Base-by-base conservation (phyloP, 768 basidiomycete genomes). In the Harrya chromipes region DNA sequence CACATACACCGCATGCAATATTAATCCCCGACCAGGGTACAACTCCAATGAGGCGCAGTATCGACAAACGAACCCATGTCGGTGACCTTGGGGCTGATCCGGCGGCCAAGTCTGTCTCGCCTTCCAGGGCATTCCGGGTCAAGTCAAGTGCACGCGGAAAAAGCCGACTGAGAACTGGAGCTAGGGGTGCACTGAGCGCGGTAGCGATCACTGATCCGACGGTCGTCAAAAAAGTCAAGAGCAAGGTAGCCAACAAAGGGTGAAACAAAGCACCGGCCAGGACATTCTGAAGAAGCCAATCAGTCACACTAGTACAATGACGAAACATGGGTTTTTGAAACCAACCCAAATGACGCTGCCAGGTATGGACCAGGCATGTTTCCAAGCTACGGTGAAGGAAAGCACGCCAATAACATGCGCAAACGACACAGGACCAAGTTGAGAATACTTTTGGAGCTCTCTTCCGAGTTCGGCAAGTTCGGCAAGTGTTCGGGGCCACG, bases 1-100 rank as follows among this genome's bases (percentile, higher is more conserved):
- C 87, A 59, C 88, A 90, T 23, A 95, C 91, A 44, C 94, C 94
- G 68, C 88, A 95, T 39, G 94, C 94, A 50, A 97, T 88, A 67
- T 97, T 97, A 75, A 97, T 92, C 51, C 91, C 93, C 49, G 90
- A 91, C 94, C 94, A 97, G 6, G 94, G 94, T 4, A 97, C 91
- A 47, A 97, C 82, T 17, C 94, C 94, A 60, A 95, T 81, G 50
- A 95, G 83, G 42, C 94, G 83, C 54, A 97, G 79, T 50, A 95
- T 80, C 4, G 92, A 85, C 38, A 97, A 73, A 35, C 93, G 82
- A 38, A 93, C 84, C 94, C 94, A 97, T 3, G 84, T 62, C 20
- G 74, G 65, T 19, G 72, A 72, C 56, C 59, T 69, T 17, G 70
- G 34, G 33, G 65, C 58, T 49, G 67, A 61, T 35, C 74, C 71